A percentile compares a stretch with the other conserved stretches of the same genome.
Conservation (phyloP, 2,329 filamentous ascomycete genomes). For the Acrodontium crateriforme region DNA sequence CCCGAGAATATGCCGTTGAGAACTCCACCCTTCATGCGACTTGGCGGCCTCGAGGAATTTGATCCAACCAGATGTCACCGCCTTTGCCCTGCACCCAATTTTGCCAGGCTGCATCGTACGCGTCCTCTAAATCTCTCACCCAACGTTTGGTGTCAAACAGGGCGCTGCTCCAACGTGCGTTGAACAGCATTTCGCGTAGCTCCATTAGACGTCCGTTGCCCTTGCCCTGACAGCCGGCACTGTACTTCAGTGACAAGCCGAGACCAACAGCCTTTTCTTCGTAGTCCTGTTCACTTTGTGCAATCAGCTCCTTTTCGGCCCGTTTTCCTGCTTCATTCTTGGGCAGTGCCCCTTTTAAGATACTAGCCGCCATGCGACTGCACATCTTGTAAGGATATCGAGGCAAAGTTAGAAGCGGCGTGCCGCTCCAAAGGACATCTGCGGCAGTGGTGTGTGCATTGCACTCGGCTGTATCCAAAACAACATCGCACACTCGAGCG, state of each 20-base stretch:
- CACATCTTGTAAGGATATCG: slow-evolving; percentile 98
- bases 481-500: slow-evolving; percentile 82
- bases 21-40: too few species aligned
- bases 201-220: slow-evolving; percentile 56
- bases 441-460: slow-evolving; percentile 97
- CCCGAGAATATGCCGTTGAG: too few species aligned
- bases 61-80: slow-evolving; percentile 76
- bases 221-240: slow-evolving; percentile 16
- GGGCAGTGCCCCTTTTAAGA: slow-evolving; percentile 78
- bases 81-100: slow-evolving; percentile 74
- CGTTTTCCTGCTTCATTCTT: slow-evolving; percentile 49
- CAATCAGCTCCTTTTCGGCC: slow-evolving; percentile 64
- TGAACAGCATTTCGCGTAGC: slow-evolving; percentile 67
- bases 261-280: slow-evolving; percentile 62
- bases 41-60: too few species aligned
- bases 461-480: slow-evolving; percentile 93
- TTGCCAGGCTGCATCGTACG: slow-evolving; percentile 79
- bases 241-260: slow-evolving; percentile 50
- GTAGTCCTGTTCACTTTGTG: slow-evolving; percentile 65
- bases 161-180: slow-evolving; percentile 70
- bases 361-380: slow-evolving; percentile 91
- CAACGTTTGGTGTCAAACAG: slow-evolving; percentile 85
- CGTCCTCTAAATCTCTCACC: slow-evolving; percentile 78
- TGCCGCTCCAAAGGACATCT: slow-evolving; percentile 92
- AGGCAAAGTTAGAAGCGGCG: slow-evolving; percentile 77